Conservation (phyloP, 2,329 filamentous ascomycete species). For the Leptosphaerulina australis region DNA sequence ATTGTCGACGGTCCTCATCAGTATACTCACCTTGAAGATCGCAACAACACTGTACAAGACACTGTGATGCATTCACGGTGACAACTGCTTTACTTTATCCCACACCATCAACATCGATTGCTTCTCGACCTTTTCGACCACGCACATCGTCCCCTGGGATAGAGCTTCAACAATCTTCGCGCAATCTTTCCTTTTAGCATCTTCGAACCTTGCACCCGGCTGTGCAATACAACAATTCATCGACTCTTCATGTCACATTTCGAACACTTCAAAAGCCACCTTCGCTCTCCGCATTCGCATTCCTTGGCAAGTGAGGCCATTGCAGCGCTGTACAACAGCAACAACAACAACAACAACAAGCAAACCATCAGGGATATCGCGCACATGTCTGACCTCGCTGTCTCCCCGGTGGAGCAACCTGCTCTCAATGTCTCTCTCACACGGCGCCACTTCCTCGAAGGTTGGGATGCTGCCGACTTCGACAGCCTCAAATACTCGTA, state of each 20-base stretch:
- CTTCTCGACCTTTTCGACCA: slow-evolving; percentile 17
- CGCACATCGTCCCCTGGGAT: slow-evolving; percentile 24
- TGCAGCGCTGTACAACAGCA: slow-evolving; percentile 12
- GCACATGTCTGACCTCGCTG: slow-evolving; percentile 33
- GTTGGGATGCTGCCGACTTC: slow-evolving; percentile 39
- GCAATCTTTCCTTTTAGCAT: slow-evolving; percentile 10
- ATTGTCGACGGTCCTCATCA: slow-evolving; percentile 19
- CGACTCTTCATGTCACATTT: slow-evolving; percentile 15
- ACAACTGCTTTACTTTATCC: slow-evolving; percentile 28
- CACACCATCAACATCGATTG: slow-evolving; percentile 30
- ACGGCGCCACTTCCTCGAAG: slow-evolving; percentile 35
- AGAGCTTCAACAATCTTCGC: slow-evolving; percentile 19
- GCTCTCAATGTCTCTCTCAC: slow-evolving; percentile 19
- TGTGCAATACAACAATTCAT: slow-evolving; percentile 19
- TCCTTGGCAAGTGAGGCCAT: slow-evolving; percentile 7
- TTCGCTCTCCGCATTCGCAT: slow-evolving; percentile 18
- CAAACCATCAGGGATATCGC: slow-evolving; percentile 5
- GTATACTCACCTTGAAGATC: slow-evolving; percentile 1
- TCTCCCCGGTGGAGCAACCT: slow-evolving; percentile 18
- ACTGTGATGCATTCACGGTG: slow-evolving; percentile 42
- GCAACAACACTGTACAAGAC: slow-evolving; percentile 15
- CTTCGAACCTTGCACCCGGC: slow-evolving; percentile 22
- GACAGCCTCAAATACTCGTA: slow-evolving; percentile 49
- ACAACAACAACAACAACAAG: too few relatives aligned
- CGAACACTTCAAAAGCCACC: slow-evolving; percentile 11